phyloP scores from a whole-genome alignment of 805 yeast genomes.

The Candida lessepsii region DNA sequence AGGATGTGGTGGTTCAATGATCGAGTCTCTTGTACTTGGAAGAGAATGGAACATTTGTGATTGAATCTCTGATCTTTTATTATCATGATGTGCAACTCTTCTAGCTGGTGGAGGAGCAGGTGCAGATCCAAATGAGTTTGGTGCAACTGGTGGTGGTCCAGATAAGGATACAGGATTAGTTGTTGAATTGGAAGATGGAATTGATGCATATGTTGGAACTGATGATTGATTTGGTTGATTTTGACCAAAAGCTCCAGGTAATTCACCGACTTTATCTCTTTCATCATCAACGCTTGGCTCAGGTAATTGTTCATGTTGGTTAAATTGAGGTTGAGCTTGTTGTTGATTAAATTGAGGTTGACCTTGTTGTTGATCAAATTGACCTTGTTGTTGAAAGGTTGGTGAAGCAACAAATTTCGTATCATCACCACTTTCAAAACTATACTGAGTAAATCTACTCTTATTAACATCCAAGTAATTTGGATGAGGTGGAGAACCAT shows the following conservation, averaged over 20 bases:
- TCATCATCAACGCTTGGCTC: constrained; percentile 11
- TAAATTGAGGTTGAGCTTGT: too few relatives aligned
- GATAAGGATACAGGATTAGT: neutral
- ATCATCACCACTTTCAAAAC: constrained; percentile 44
- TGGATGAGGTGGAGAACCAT: constrained; percentile 12
- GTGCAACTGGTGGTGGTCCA: constrained; percentile 4
- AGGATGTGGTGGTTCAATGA: constrained; percentile 23
- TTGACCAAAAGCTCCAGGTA: constrained; percentile 7
- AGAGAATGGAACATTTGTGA: constrained; percentile 48
- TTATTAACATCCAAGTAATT: constrained; percentile 13
- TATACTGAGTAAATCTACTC: constrained; percentile 23
- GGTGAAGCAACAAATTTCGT: constrained; percentile 32
- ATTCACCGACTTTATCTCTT: constrained; percentile 18
- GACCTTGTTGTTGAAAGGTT: constrained; percentile 14
- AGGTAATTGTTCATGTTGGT: constrained; percentile 10
- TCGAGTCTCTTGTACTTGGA: constrained; percentile 38
- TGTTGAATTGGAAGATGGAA: neutral
- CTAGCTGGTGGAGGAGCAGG: constrained; percentile 63
- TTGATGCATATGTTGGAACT: neutral
- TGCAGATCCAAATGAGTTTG: constrained; percentile 19
- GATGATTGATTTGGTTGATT: neutral
- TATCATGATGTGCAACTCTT: constrained; percentile 39
- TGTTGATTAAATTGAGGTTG: too few relatives aligned
- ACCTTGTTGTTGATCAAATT: too few relatives aligned
- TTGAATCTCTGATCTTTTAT: constrained; percentile 23